A percentile compares a stretch with the other conserved stretches of the same genome.
Evolutionary conservation across 225 moss, liverwort and hornwort species (phyloP).

Genomic region (Pleurozium schreberi): DNA sequence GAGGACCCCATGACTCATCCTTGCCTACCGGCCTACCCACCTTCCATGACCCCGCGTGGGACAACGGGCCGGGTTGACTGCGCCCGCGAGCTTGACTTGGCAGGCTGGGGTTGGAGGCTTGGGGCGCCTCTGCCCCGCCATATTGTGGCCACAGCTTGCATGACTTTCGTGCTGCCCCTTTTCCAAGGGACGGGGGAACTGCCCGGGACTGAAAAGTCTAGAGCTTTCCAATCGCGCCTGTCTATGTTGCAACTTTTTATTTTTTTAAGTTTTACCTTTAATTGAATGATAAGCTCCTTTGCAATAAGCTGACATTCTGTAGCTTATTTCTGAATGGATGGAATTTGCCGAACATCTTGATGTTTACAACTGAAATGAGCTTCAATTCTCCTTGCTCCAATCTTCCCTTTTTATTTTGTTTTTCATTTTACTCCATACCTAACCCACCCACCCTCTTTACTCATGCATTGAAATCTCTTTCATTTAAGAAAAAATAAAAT

Average conservation of each 20-base stretch:
- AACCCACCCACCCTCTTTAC: no score
- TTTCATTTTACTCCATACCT: no score
- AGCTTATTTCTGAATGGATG: background rate
- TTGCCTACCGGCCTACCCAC: background rate
- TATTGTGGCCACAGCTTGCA: background rate
- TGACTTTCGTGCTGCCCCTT: background rate
- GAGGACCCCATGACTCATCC: background rate
- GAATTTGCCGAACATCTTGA: background rate
- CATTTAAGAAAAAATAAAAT: background rate
- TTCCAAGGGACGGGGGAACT: background rate
- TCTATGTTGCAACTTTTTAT: background rate
- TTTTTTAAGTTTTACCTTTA: background rate
- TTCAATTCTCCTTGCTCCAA: no score
- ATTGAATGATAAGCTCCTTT: background rate
- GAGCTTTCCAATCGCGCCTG: background rate
- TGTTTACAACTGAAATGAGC: background rate
- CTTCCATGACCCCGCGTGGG: background rate
- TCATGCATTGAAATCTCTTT: background rate
- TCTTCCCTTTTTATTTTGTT: no score
- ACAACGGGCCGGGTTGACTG: constrained; percentile 3
- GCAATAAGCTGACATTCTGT: background rate
- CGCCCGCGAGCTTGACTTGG: constrained; percentile 21
- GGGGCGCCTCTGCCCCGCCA: background rate
- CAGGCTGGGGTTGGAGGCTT: background rate
- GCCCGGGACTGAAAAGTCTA: background rate